These are phyloP conservation scores for Elongisporangium anandrum DNA, from an alignment of 352 stramenopile species.

Conservation along the genomic window DNA sequence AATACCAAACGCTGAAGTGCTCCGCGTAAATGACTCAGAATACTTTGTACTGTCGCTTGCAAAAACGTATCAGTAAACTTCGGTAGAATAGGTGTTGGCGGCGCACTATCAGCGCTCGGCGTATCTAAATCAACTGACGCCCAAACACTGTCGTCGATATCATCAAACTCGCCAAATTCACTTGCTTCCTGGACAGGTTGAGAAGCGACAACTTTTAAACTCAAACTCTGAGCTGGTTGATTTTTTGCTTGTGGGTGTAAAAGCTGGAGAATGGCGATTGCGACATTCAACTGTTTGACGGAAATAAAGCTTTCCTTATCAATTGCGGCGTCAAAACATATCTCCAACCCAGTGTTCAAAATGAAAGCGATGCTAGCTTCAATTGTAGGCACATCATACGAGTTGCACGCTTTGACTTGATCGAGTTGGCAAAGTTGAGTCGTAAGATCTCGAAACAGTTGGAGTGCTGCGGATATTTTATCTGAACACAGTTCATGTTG, in stretches of 20 bases:
- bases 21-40: constrained; percentile 25
- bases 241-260: constrained; percentile 29
- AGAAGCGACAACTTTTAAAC: constrained; percentile 3
- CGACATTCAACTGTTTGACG: constrained; percentile 30
- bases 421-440: neutral
- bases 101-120: constrained; percentile 4
- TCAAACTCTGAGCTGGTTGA: constrained; percentile 17
- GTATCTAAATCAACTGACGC: constrained; percentile 42
- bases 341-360: constrained; percentile 34
- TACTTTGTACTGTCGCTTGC: neutral
- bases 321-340: constrained; percentile 36
- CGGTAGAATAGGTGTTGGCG: constrained; percentile 4
- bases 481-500: neutral
- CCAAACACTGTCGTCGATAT: constrained; percentile 30
- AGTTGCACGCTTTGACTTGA: neutral
- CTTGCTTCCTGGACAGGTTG: neutral
- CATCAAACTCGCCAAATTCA: constrained; percentile 48
- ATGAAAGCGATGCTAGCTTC: constrained; percentile 32
- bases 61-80: neutral
- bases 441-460: constrained; percentile 22
- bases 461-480: neutral
- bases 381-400: constrained; percentile 19
- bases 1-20: constrained; percentile 55
- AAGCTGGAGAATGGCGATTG: constrained; percentile 53
- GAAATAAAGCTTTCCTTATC: constrained; percentile 16